These are phyloP conservation scores for Celoporthe dispersa DNA, from an alignment of 2,329 filamentous ascomycete species.

Conservation along the genomic window DNA sequence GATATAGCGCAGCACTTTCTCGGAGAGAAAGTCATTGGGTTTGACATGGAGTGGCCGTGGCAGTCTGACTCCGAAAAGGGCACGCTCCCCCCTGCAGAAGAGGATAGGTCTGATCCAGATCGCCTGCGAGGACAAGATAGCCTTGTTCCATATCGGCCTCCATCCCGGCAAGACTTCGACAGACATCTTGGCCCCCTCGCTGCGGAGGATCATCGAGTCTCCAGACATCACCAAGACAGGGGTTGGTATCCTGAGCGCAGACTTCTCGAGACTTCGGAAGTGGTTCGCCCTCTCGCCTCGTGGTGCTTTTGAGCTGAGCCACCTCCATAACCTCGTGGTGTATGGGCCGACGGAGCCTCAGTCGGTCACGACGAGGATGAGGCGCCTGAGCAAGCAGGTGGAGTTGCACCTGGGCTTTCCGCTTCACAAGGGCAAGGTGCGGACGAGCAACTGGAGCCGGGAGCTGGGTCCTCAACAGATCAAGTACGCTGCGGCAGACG, in stretches of 20 bases:
- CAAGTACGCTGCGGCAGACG: constrained; percentile 77
- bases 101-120: constrained; percentile 85
- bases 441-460: constrained; percentile 75
- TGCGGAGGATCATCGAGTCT: constrained; percentile 75
- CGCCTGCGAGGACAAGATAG: constrained; percentile 75
- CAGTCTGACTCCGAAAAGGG: constrained; percentile 45
- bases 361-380: constrained; percentile 53
- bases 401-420: constrained; percentile 73
- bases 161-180: constrained; percentile 48
- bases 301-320: constrained; percentile 80
- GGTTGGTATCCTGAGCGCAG: constrained; percentile 70
- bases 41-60: constrained; percentile 85
- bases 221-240: constrained; percentile 73
- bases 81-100: constrained; percentile 57
- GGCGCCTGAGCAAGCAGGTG: constrained; percentile 71
- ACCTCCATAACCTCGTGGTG: constrained; percentile 78
- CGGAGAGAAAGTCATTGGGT: constrained; percentile 74
- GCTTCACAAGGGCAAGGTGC: constrained; percentile 75
- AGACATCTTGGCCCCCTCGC: constrained; percentile 69
- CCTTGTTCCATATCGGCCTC: constrained; percentile 78
- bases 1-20: constrained; percentile 69
- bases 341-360: constrained; percentile 62
- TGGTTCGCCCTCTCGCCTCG: constrained; percentile 66
- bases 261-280: constrained; percentile 68
- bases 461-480: constrained; percentile 69